These are phyloP conservation scores for Diaporthe sp. DNA, from an alignment of 2,329 filamentous ascomycete genomes.

Conservation along the genomic window DNA sequence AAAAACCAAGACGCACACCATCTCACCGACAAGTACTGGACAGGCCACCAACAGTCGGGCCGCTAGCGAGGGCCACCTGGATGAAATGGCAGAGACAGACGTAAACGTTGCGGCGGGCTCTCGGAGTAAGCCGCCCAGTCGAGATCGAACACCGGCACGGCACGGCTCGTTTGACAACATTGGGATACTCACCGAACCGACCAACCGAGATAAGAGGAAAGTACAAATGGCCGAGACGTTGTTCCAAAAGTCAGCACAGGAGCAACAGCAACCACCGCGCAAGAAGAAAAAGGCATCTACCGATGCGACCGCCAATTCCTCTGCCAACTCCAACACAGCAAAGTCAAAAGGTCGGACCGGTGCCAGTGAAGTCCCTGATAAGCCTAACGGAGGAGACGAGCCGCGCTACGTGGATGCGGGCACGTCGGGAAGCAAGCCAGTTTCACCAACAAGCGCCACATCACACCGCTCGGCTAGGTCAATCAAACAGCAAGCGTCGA, in stretches of 20 bases:
- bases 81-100: slow-evolving; percentile 68
- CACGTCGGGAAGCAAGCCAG: slow-evolving; percentile 66
- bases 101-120: slow-evolving; percentile 62
- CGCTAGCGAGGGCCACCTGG: slow-evolving; percentile 70
- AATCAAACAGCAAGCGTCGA: slow-evolving; percentile 48
- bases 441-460: slow-evolving; percentile 59
- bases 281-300: slow-evolving; percentile 74
- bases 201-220: slow-evolving; percentile 76
- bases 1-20: slow-evolving; percentile 66
- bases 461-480: slow-evolving; percentile 53
- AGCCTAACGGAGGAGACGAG: slow-evolving; percentile 51
- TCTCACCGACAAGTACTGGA: slow-evolving; percentile 73
- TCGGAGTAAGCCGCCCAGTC: slow-evolving; percentile 75
- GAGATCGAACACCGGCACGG: slow-evolving; percentile 72
- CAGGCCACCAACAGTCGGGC: slow-evolving; percentile 74
- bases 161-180: slow-evolving; percentile 72
- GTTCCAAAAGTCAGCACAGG: slow-evolving; percentile 72
- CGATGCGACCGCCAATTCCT: slow-evolving; percentile 58
- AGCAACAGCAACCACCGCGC: slow-evolving; percentile 59
- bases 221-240: slow-evolving; percentile 75
- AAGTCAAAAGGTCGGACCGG: slow-evolving; percentile 45
- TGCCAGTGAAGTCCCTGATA: slow-evolving; percentile 41
- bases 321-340: slow-evolving; percentile 38
- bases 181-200: slow-evolving; percentile 72
- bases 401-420: slow-evolving; percentile 65